These are phyloP conservation scores for Globisporangium apiculatum DNA, from an alignment of 352 stramenopile genomes.

Conservation along the genomic window DNA sequence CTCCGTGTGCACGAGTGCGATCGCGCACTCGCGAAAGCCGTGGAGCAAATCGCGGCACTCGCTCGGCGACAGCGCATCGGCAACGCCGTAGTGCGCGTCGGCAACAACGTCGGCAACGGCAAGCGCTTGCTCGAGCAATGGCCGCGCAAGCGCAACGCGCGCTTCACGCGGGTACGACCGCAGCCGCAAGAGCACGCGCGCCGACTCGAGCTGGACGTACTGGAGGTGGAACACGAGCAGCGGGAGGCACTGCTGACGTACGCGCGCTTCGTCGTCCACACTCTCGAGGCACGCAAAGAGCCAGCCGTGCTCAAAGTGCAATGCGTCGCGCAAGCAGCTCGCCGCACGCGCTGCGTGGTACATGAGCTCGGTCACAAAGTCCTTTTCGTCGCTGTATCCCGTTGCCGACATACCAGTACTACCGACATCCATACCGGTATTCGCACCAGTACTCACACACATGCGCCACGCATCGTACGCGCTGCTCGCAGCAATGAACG, in stretches of 20 bases:
- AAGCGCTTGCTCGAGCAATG: conserved; percentile 66
- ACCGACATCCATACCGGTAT: conserved; percentile 6
- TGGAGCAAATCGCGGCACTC: conserved; percentile 65
- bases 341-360: conserved; percentile 57
- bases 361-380: conserved; percentile 67
- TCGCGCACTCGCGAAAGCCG: conserved; percentile 58
- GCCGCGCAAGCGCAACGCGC: conserved; percentile 45
- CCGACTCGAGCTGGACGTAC: conserved; percentile 71
- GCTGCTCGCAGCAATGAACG: conserved; percentile 34
- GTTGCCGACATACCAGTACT: neutral
- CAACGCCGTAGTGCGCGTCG: conserved; percentile 70
- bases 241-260: conserved; percentile 54
- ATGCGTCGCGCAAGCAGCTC: conserved; percentile 45
- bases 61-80: conserved; percentile 43
- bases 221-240: conserved; percentile 67
- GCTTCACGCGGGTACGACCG: conserved; percentile 49
- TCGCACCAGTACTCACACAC: conserved; percentile 27
- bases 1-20: conserved; percentile 55
- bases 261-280: conserved; percentile 52
- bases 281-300: no score
- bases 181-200: conserved; percentile 63
- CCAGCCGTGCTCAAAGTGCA: conserved; percentile 69
- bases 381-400: conserved; percentile 74
- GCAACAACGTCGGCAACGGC: conserved; percentile 73
- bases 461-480: conserved; percentile 71